These are phyloP conservation scores for Pyracantha coccinea DNA, from an alignment of 331 rosid genomes.

Conservation along the genomic window DNA sequence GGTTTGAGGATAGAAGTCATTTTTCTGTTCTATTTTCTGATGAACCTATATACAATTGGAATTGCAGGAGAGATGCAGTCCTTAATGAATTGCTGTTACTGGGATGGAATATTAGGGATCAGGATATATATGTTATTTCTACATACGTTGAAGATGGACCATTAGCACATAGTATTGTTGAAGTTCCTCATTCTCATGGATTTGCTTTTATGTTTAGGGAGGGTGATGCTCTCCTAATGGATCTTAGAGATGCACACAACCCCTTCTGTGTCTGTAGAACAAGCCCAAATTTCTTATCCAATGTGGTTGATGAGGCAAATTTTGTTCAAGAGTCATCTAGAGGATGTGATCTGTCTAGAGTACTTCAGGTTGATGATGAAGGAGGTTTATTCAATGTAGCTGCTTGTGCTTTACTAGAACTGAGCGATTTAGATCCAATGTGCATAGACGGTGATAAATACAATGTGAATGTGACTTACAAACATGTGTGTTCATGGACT, in stretches of 20 bases:
- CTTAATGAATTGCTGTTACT: conserved; percentile 63
- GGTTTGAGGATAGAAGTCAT: conserved; percentile 15
- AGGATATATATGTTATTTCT: conserved; percentile 39
- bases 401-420: conserved; percentile 84
- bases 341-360: conserved; percentile 25
- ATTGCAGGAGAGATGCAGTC: conserved; percentile 52
- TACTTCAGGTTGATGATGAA: conserved; percentile 76
- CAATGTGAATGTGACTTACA: conserved; percentile 38
- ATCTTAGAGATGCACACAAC: conserved; percentile 60
- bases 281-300: conserved; percentile 51
- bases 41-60: conserved; percentile 11
- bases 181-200: conserved; percentile 76
- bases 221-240: conserved; percentile 88
- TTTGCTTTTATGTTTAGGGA: conserved; percentile 75
- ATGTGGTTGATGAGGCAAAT: conserved; percentile 60
- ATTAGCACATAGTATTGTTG: conserved; percentile 65
- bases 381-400: conserved; percentile 77
- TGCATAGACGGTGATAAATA: conserved; percentile 69
- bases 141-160: conserved; percentile 66
- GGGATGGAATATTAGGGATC: conserved; percentile 71
- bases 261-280: conserved; percentile 63
- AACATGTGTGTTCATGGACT: conserved; percentile 78
- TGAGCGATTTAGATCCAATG: conserved; percentile 91
- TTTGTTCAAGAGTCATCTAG: conserved; percentile 57
- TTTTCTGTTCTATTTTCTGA: conserved; percentile 12